Base-by-base conservation (phyloP, 2,329 filamentous ascomycete species). In the Grosmannia serpens region DNA sequence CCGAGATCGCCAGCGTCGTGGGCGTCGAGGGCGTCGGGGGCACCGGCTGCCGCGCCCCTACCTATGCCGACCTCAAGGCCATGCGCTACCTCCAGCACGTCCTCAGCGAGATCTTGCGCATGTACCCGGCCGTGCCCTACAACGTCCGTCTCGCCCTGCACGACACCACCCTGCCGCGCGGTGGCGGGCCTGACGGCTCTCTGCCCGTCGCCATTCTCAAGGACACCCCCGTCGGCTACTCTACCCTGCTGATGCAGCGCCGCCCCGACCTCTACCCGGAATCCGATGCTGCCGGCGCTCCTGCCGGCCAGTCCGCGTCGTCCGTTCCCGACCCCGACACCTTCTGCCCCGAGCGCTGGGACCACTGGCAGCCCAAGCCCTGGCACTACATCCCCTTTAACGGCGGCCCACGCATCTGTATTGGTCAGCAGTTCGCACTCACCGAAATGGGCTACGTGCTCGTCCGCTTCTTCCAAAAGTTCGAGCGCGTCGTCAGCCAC, bases 11-110 rank as follows among this genome's bases (percentile, higher is more conserved):
- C 29, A 69, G 78, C 1, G 75, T 76, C 0, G 80, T 96, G 5
- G 91, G 91, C 1, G 70, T 79, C 8, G 58, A 62, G 60, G 17
- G 20, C 17, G 9, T 3, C 10, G 15, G 22, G 17, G n/a, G 10
- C 10, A 27, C 3, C 15, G 27, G 26, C 22, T 56, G 31, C 22
- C 72, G 77, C 7, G 73, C 77, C 4, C 85, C 86, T 0, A 90
- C 86, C 0, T 96, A 95, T 70, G 79, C 83, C 15, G 82, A 96
- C 67, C 78, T 96, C 60, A 96, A 95, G 76, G 79, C 79, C 63
- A 95, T 96, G 90, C 86, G 87, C 66, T 96, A 92, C 69, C 81
- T 94, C 59, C 76, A 83, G 70, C 77, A 85, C 65, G 74, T 87
- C 55, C 78, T 95, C 65, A 87, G 89, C 72, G 89, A 95, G 73